Percentiles rank a stretch among this genome's conserved stretches.
Conservation (phyloP, 495 filamentous ascomycete genomes). For the Podospora tetraspora region DNA sequence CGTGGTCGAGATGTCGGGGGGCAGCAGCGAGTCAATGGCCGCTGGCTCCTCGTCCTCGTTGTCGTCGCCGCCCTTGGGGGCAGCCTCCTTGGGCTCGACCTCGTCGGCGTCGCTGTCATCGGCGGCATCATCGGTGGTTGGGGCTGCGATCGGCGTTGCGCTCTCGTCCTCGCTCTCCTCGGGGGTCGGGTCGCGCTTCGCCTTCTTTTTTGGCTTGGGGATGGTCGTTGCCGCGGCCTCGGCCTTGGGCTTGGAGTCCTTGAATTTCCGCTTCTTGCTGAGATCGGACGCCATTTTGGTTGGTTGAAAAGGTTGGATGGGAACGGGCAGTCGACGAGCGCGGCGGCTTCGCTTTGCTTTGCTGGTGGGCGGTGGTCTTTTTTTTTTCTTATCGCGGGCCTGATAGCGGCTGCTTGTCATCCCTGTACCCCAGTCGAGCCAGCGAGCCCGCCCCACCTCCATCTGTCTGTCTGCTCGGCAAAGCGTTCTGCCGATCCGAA, state of each 20-base stretch:
- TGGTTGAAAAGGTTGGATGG: constrained; percentile 11
- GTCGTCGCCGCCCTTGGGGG: constrained; percentile 24
- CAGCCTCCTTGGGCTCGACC: constrained; percentile 17
- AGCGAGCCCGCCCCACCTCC: no score
- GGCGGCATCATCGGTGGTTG: constrained; percentile 13
- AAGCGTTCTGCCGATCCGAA: constrained; percentile 18
- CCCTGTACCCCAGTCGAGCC: not conserved
- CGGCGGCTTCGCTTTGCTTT: not conserved
- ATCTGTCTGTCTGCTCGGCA: constrained; percentile 6
- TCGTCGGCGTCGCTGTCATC: constrained; percentile 24
- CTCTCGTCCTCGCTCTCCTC: constrained; percentile 25
- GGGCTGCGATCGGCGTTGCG: constrained; percentile 9
- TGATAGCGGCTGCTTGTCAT: not conserved
- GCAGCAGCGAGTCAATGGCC: constrained; percentile 25
- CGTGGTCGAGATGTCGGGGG: constrained; percentile 29
- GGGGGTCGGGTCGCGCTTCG: constrained; percentile 23
- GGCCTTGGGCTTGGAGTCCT: constrained; percentile 34
- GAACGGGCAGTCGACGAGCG: not conserved
- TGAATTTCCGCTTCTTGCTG: constrained; percentile 46
- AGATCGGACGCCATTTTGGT: constrained; percentile 37
- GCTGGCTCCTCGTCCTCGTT: constrained; percentile 25
- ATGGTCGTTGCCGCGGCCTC: constrained; percentile 19
- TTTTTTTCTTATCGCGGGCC: constrained; percentile 9
- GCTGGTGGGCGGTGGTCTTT: not conserved
- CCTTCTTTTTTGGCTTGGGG: constrained; percentile 27